phyloP scores from a whole-genome alignment of 2,329 filamentous ascomycete genomes.

The Coleophoma crateriformis region DNA sequence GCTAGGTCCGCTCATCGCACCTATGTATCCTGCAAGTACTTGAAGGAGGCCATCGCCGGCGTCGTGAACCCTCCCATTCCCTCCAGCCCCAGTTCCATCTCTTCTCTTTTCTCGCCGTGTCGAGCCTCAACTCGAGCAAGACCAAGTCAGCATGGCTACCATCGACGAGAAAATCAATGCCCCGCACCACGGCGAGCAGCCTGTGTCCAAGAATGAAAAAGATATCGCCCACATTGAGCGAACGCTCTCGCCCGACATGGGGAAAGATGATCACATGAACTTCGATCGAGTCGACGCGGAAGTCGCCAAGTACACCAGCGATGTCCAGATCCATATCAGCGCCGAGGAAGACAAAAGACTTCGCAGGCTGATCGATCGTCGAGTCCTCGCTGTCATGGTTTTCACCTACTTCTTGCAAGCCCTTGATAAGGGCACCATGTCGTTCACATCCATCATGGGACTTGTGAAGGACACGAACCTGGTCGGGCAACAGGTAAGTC shows the following conservation, averaged over 20 bases:
- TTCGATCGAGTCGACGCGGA: constrained; percentile 61
- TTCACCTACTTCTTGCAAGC: constrained; percentile 68
- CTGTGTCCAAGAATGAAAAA: constrained; percentile 1
- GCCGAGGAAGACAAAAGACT: constrained; percentile 55
- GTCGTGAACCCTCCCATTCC: no score
- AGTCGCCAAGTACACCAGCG: constrained; percentile 62
- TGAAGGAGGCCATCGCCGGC: no score
- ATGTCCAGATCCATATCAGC: constrained; percentile 49
- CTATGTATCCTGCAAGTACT: no score
- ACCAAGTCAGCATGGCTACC: neutral
- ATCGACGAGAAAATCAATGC: constrained; percentile 5
- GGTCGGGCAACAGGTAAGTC: constrained; percentile 13
- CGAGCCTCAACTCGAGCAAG: no score
- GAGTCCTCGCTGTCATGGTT: constrained; percentile 67
- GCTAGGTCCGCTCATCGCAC: no score
- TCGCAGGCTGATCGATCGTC: constrained; percentile 59
- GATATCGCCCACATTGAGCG: constrained; percentile 39
- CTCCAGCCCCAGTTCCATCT: no score
- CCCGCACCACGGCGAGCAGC: neutral
- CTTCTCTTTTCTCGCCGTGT: no score
- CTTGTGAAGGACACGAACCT: constrained; percentile 32
- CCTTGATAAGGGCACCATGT: constrained; percentile 62
- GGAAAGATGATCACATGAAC: constrained; percentile 47
- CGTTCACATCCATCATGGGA: constrained; percentile 57
- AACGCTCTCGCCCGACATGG: constrained; percentile 32